Evolutionary conservation across 2,329 filamentous ascomycete species (phyloP).

Genomic region (Botrytis paeoniae): DNA sequence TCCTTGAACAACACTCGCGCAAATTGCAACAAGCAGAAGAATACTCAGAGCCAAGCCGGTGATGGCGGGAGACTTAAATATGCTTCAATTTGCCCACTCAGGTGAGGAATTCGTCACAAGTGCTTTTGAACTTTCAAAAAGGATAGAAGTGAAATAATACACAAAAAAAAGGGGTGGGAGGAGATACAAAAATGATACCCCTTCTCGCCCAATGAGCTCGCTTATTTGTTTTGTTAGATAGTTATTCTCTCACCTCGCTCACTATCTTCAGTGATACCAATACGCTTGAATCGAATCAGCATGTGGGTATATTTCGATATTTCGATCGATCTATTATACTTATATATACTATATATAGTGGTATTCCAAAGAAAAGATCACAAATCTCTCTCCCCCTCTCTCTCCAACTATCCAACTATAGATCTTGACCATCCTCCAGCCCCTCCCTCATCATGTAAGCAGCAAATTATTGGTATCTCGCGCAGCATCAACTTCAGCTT

Average conservation of each 20-base stretch:
- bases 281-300: neutral
- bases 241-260: neutral
- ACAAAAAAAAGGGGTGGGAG: too few relatives aligned
- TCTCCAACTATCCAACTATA: neutral
- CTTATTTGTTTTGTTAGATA: neutral
- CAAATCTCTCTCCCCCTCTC: neutral
- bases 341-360: neutral
- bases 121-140: neutral
- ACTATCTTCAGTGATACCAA: neutral
- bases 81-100: too few relatives aligned
- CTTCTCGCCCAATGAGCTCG: neutral
- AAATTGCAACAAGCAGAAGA: too few relatives aligned
- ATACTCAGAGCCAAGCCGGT: too few relatives aligned
- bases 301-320: neutral
- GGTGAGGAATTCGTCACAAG: too few relatives aligned
- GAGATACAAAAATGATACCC: neutral
- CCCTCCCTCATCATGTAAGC: neutral
- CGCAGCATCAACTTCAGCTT: neutral
- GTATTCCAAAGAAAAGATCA: neutral
- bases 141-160: neutral
- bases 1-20: too few relatives aligned
- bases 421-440: neutral
- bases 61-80: too few relatives aligned
- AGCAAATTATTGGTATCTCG: neutral
- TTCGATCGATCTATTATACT: neutral